Base-by-base conservation (phyloP, 352 stramenopile species). In the Phytophthora nicotianae region DNA sequence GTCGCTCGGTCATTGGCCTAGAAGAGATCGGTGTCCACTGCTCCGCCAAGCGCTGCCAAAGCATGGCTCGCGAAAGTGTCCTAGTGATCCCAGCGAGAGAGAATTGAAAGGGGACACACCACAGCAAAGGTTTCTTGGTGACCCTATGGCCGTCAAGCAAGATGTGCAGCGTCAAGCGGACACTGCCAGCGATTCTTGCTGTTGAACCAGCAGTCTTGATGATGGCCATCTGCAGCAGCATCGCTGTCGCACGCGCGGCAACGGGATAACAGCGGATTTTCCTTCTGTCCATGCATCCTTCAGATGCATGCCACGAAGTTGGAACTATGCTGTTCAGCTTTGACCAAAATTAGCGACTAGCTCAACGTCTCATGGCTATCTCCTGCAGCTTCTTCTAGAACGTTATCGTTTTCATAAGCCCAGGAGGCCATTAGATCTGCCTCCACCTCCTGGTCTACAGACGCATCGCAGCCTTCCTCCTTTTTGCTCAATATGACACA, bases 401-500 rank as follows among this genome's bases (percentile, higher is more conserved):
- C n/a, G 24, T 42, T 54, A 16, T 76, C 59, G 14, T 66, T 46
- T 49, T 77, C 70, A 37, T 72, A 77, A 19, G 48, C 53, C 70
- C 70, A 77, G 2, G 56, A 57, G 1, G 49, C 27, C 16, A 77
- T 17, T 35, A 75, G 32, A 23, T 67, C 47, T 21, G 20, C 8
- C 42, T 77, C 70, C 4, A 69, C n/a, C 38, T 59, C 43, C 10
- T 46, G 40, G 14, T 55, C 8, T 23, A 32, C 10, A 40, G 11
- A 21, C 9, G 11, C n/a, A 24, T 46, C 29, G 21, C 41, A 11
- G 42, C 52, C 27, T 9, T 62, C 38, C 27, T 42, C 17, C 4
- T 45, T 55, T 10, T 62, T 16, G 11, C 68, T 72, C 9, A 88
- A 54, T 13, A 77, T 57, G 9, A 74, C 46, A 26, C 71, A 82